Evolutionary conservation across 306 rosid genomes (phyloP), one percentile per base, ranked within the genome.

Genomic region (Dicorynia guianensis): DNA sequence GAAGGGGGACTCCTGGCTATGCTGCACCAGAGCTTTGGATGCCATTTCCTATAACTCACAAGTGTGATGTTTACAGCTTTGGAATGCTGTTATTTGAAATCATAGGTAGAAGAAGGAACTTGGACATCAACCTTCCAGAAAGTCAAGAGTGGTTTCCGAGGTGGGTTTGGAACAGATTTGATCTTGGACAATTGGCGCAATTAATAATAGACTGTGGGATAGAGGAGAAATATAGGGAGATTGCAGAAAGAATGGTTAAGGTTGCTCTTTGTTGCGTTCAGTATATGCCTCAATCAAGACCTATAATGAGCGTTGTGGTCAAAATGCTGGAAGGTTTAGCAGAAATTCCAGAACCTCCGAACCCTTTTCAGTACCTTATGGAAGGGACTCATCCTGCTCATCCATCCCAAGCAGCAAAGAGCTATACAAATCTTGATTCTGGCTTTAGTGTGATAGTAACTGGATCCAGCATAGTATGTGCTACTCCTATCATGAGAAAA

Each of bases 41-140:
- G 72, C 81, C 83, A 34, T 84, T 65, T 71, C 84, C 66, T 0
- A 50, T 80, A 14, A 80, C 84, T 4, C 80, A 84, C 18, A 84
- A 80, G 79, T 84, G 87, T 2, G 87, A 84, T 61, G 82, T 84
- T 7, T 84, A 66, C 11, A 84, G 87, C 60, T 84, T 84, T 7
- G 84, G 84, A 8, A 84, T 84, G 82, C 63, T 84, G 5, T 67
- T 84, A 39, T 84, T 84, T n/a, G 84, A 79, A 47, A 72, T 84
- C 17, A 30, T 72, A 2, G 84, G 87, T 1, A 55, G 76, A 48
- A 79, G 81, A 66, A 79, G 65, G 48, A 84, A 84, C 49, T 13
- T 33, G 11, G 80, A 52, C 50, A 6, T 2, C 0, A 58, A 19
- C 4, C 69, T 72, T 18, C 43, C 76, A 6, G 76, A 69, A 30